These are phyloP conservation scores for Periglandula ipomoeae DNA, from an alignment of 2,329 filamentous ascomycete species.

Conservation along the genomic window DNA sequence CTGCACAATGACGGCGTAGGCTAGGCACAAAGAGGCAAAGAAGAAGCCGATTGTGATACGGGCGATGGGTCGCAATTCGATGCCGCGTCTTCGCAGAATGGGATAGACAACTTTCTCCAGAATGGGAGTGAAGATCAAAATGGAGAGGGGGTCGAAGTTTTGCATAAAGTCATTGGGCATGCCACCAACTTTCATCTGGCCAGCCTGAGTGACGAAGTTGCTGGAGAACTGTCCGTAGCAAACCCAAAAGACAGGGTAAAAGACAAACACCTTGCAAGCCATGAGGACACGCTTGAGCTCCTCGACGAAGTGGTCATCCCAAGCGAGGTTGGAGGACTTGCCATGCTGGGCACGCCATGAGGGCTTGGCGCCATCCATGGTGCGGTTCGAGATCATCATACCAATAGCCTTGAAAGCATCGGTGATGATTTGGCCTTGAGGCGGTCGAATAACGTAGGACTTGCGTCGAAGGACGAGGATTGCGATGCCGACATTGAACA, in stretches of 20 bases:
- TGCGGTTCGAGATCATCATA: conserved; percentile 32
- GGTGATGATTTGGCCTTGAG: conserved; percentile 54
- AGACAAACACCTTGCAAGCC: conserved; percentile 64
- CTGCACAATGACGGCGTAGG: conserved; percentile 51
- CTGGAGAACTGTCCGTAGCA: conserved; percentile 59
- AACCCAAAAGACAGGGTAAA: conserved; percentile 59
- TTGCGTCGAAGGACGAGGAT: conserved; percentile 39
- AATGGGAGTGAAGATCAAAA: conserved; percentile 58
- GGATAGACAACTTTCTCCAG: conserved; percentile 56
- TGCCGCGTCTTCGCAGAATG: conserved; percentile 42
- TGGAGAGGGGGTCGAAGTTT: conserved; percentile 58
- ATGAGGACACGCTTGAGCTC: conserved; percentile 57
- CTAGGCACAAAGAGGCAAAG: conserved; percentile 42
- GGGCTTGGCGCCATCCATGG: conserved; percentile 54
- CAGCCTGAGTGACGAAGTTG: conserved; percentile 57
- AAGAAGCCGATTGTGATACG: conserved; percentile 58
- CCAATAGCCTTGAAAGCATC: conserved; percentile 47
- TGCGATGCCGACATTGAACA: conserved; percentile 52
- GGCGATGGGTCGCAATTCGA: conserved; percentile 55
- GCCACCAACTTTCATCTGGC: conserved; percentile 49
- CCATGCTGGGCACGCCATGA: conserved; percentile 48
- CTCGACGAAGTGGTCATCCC: conserved; percentile 63
- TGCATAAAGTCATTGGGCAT: conserved; percentile 63
- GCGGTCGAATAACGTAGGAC: conserved; percentile 41
- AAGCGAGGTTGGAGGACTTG: conserved; percentile 35